Evolutionary conservation across 139 green algal species (phyloP).

Genomic region (Picochlorum sp.): DNA sequence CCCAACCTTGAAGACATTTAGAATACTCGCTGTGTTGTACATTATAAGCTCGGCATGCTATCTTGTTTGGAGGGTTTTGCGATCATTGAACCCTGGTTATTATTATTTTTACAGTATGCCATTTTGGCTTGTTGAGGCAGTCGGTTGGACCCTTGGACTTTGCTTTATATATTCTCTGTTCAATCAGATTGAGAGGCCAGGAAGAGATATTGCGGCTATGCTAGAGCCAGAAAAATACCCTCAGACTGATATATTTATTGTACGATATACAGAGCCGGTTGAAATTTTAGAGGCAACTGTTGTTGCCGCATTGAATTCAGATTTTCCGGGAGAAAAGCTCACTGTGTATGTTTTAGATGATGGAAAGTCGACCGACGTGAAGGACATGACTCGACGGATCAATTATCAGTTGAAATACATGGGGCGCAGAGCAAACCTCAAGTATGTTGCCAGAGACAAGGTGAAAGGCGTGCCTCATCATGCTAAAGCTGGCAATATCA

Average conservation of each 20-base stretch:
- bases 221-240: not conserved
- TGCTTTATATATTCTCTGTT: not conserved
- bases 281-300: slow-evolving; percentile 20
- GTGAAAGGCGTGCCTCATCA: not conserved
- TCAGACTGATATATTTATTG: slow-evolving; percentile 11
- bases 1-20: not conserved
- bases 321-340: slow-evolving; percentile 16
- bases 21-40: slow-evolving; percentile 6
- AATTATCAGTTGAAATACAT: not conserved
- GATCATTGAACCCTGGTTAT: slow-evolving; percentile 11
- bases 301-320: slow-evolving; percentile 17
- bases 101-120: slow-evolving; percentile 13
- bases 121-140: slow-evolving; percentile 6
- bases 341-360: slow-evolving; percentile 20
- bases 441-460: slow-evolving; percentile 12
- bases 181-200: slow-evolving; percentile 10
- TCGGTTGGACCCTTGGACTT: not conserved
- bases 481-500: not conserved
- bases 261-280: slow-evolving; percentile 11
- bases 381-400: slow-evolving; percentile 4
- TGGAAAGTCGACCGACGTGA: not conserved
- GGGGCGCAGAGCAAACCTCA: slow-evolving; percentile 2
- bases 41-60: not conserved
- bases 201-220: slow-evolving; percentile 8
- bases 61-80: slow-evolving; percentile 17